phyloP scores from a whole-genome alignment of 192 early-diverging fungal genomes.

The Podila epicladia region DNA sequence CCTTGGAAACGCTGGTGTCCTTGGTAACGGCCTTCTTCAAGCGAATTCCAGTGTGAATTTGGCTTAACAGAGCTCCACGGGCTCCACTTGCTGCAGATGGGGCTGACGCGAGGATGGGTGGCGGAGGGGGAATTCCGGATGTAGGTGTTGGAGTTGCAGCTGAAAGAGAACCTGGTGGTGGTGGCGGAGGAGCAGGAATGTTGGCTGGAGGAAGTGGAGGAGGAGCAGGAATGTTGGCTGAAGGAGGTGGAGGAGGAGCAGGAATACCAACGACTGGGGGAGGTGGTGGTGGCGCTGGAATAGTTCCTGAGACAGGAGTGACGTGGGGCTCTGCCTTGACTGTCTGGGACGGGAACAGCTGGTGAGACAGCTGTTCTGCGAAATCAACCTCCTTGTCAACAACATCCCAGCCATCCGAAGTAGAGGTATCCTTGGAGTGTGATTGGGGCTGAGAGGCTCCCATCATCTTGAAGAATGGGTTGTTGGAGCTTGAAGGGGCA shows the following conservation, averaged over 20 bases:
- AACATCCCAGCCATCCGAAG: slow-evolving; percentile 46
- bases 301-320: slow-evolving; percentile 3
- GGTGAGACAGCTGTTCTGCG: slow-evolving; percentile 18
- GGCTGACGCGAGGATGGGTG: slow-evolving; percentile 10
- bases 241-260: slow-evolving; percentile 17
- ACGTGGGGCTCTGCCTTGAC: background rate
- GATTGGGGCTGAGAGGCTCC: background rate
- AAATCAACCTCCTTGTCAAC: slow-evolving; percentile 31
- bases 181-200: slow-evolving; percentile 13
- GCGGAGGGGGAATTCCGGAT: slow-evolving; percentile 11
- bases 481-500: slow-evolving; percentile 21
- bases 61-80: slow-evolving; percentile 69
- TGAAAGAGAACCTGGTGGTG: slow-evolving; percentile 2
- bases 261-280: slow-evolving; percentile 14
- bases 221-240: slow-evolving; percentile 14
- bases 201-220: slow-evolving; percentile 16
- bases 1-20: slow-evolving; percentile 64
- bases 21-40: slow-evolving; percentile 72
- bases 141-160: slow-evolving; percentile 18
- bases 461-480: slow-evolving; percentile 44
- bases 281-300: slow-evolving; percentile 32
- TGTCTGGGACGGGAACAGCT: slow-evolving; percentile 11
- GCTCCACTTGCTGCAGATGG: slow-evolving; percentile 18
- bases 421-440: slow-evolving; percentile 40
- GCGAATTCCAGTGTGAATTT: slow-evolving; percentile 73